Conservation (phyloP, 768 basidiomycete species). For the Filobasidium wieringae region DNA sequence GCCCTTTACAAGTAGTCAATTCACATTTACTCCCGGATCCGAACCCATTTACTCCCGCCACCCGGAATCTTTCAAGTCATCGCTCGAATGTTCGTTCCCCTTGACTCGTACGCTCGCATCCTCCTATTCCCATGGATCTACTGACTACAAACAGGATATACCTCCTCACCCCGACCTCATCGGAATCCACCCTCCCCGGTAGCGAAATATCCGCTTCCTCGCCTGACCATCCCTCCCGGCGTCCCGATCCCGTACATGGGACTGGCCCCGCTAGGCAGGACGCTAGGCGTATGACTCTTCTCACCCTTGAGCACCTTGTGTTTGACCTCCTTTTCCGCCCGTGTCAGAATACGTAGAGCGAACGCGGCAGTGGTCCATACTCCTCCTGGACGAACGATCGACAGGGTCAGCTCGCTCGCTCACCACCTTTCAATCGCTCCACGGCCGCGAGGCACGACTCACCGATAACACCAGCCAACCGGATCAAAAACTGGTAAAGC, state of each 20-base stretch:
- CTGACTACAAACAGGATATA: background rate
- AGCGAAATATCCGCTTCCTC: background rate
- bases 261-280: background rate
- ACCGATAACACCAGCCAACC: conserved; percentile 82
- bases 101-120: too few species aligned
- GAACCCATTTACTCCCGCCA: too few species aligned
- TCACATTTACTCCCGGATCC: too few species aligned
- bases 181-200: too few species aligned
- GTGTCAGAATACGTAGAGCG: conserved; percentile 29
- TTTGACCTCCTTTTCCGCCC: conserved; percentile 33
- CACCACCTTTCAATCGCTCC: too few species aligned
- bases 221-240: background rate
- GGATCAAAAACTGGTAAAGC: conserved; percentile 67
- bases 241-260: background rate
- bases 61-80: too few species aligned
- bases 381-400: conserved; percentile 21
- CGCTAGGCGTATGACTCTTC: background rate
- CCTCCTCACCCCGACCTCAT: background rate
- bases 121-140: too few species aligned
- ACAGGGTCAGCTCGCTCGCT: too few species aligned
- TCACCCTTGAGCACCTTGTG: conserved; percentile 3
- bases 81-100: too few species aligned
- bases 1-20: too few species aligned
- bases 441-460: conserved; percentile 7
- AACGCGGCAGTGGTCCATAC: conserved; percentile 38